Base-by-base conservation (phyloP, 306 rosid species). In the Argentina anserina region DNA sequence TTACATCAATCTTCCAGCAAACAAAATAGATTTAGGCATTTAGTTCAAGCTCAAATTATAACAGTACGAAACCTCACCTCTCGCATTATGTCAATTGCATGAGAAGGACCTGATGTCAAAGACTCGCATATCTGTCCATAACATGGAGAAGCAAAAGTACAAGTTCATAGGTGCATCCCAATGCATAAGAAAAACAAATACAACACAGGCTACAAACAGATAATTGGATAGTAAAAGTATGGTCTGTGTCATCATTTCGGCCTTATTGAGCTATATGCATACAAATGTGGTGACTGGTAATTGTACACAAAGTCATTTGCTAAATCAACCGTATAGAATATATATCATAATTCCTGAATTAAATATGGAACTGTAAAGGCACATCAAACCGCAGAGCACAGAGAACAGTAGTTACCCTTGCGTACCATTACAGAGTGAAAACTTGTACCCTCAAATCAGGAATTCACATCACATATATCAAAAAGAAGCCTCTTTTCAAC, bases 21-120 rank as follows among this genome's bases (percentile, higher is more conserved):
- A 64, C 45, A 47, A 68, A 42, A 40, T 42, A 64, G n/a, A n/a
- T n/a, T n/a, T n/a, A n/a, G n/a, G n/a, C 68, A 68, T 70, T 71
- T 15, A 69, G 62, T 65, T 65, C 56, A 69, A 73, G 72, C 65
- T 65, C 58, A n/a, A 74, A 62, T 5, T n/a, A 28, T 15, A 63
- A 42, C 52, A 34, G 69, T 73, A 79, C 58, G 37, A 69, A 80
- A 26, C 63, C 84, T 65, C 79, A 89, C 99, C 96, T 94, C 97
- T 69, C 96, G 84, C 0, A 96, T 91, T 79, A 94, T 89, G 84
- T 91, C 97, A 70, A 91, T 87, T 3, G 97, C 99, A 81, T 91
- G 97, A 74, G 86, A 88, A 80, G 99, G 99, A 66, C 95, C 96
- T 2, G 97, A 88, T 69, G 99, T 94, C 65, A 89, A 76, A 53